These are phyloP conservation scores for Camellia sinensis DNA, from an alignment of 148 eudicot species.

Conservation along the genomic window DNA sequence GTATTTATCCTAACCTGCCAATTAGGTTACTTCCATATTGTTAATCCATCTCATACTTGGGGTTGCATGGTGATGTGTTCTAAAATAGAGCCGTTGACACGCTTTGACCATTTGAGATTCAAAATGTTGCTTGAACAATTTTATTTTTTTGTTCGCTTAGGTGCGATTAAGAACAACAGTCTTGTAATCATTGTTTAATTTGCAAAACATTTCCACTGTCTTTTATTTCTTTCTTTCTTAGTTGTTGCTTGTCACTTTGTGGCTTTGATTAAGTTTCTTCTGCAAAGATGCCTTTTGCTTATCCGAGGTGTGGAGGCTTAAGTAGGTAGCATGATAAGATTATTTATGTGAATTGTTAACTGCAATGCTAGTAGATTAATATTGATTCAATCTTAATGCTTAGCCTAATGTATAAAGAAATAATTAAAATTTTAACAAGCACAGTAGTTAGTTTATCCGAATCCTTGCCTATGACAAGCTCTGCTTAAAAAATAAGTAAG, in stretches of 20 bases:
- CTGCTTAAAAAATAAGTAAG: conserved; percentile 9
- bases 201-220: background rate
- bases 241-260: background rate
- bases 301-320: background rate
- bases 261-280: background rate
- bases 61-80: background rate
- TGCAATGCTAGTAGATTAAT: background rate
- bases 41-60: background rate
- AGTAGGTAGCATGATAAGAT: conserved; percentile 1
- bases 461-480: background rate
- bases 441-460: background rate
- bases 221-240: background rate
- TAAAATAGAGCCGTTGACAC: background rate
- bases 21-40: background rate
- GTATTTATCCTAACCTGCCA: background rate
- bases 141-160: background rate
- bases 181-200: background rate
- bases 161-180: background rate
- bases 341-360: background rate
- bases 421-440: background rate
- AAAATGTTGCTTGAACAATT: background rate
- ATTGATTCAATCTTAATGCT: background rate
- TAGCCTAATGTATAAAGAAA: background rate
- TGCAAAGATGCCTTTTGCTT: background rate
- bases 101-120: background rate